Base-by-base conservation (phyloP, 2,329 filamentous ascomycete genomes). In the Spiromastix sp. region DNA sequence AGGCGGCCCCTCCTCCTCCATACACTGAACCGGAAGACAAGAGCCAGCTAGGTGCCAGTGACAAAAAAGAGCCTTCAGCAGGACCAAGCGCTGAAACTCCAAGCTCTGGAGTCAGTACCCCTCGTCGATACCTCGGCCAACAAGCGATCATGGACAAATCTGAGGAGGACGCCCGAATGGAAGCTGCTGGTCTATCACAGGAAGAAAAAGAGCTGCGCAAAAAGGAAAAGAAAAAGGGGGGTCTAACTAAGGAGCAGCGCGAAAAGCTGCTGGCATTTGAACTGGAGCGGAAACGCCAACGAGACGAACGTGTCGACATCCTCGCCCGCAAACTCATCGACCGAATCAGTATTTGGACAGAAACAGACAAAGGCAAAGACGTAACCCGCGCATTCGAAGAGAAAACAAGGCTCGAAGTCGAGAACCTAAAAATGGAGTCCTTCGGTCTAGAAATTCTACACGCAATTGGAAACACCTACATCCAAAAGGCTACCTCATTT, bases 341-440 rank as follows among this genome's bases (percentile, higher is more conserved):
- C 58, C 81, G 87, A 39, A 76, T 96, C 53, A 87, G 81, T 45
- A 78, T 96, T 27, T 96, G 87, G 89, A 95, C 91, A 4, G 91
- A 98, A 68, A 95, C 89, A 3, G 91, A 96, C 64, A 93, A 91
- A 66, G 76, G 81, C 30, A 42, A 63, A 10, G 86, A 93, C 48
- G 85, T 95, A 40, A 96, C 89, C 21, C 67, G 66, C 39, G 84
- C 91, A 0, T 98, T 96, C 68, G 80, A 87, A 57, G 85, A 89
- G 57, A 95, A 98, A 74, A 95, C 84, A 47, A 76, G 80, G 26
- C 77, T 96, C 26, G 91, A 98, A 64, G 85, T 93, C 17, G 91
- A 98, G 67, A 93, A 96, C 55, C 70, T 98, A 49, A 98, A 96
- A 71, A 98, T 98, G 85, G 91, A 98, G 64, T 93, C 84, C 0